Percentiles rank a stretch among this genome's conserved stretches.
phyloP scores from a whole-genome alignment of 805 yeast genomes.

The Pichia sporocuriosa region DNA sequence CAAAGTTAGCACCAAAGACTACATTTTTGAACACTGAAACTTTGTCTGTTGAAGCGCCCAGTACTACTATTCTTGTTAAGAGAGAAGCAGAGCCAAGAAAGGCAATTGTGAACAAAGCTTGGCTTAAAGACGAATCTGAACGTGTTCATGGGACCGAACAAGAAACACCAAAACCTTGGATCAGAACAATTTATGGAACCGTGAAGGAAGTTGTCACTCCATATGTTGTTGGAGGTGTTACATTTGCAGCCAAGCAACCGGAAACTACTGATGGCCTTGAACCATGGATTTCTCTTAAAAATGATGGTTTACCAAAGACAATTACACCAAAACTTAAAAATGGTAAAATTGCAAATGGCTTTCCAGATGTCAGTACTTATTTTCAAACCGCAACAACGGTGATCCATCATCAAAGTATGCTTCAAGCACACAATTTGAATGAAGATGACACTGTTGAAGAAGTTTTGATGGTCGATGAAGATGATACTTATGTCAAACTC shows the following conservation, averaged over 20 bases:
- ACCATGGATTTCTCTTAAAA: conserved; percentile 76
- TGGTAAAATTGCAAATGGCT: conserved; percentile 58
- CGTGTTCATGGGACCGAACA: conserved; percentile 13
- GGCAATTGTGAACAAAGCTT: conserved; percentile 24
- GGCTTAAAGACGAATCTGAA: conserved; percentile 19
- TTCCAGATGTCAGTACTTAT: conserved; percentile 70
- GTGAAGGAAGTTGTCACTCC: conserved; percentile 56
- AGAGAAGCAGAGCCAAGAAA: conserved; percentile 18
- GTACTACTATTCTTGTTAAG: conserved; percentile 7
- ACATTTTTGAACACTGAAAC: conserved; percentile 1
- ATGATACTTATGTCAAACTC: conserved; percentile 60
- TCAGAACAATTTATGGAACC: conserved; percentile 57
- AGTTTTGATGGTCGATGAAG: conserved; percentile 54
- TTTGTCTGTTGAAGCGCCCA: neutral
- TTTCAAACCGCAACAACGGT: conserved; percentile 64
- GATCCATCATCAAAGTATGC: conserved; percentile 49
- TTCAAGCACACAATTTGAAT: conserved; percentile 68
- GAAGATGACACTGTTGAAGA: conserved; percentile 54
- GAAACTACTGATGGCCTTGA: conserved; percentile 56
- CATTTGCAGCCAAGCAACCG: conserved; percentile 65
- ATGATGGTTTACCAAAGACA: conserved; percentile 75
- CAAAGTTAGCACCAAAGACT: conserved; percentile 4
- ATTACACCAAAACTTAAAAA: conserved; percentile 68
- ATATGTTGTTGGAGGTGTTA: conserved; percentile 56
- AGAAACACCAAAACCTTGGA: conserved; percentile 53